phyloP scores from a whole-genome alignment of 192 early-diverging fungal genomes.

The Gryganskiella cystojenkinii region DNA sequence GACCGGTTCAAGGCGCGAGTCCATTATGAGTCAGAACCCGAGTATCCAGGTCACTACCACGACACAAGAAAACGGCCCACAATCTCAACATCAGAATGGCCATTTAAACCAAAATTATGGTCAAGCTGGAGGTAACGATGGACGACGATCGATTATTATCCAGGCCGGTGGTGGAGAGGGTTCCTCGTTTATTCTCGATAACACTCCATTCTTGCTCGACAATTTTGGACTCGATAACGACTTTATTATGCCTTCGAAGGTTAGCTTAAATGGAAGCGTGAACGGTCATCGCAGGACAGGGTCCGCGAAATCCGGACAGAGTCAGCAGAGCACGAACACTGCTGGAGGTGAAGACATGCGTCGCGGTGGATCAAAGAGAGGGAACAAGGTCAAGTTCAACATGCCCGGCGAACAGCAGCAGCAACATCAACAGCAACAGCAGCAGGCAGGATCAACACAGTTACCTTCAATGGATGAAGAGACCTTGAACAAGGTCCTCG shows the following conservation, averaged over 20 bases:
- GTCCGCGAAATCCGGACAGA: not conserved
- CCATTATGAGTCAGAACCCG: slow-evolving; percentile 5
- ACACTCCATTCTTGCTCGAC: slow-evolving; percentile 41
- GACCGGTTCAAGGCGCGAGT: slow-evolving; percentile 2
- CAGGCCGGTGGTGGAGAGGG: slow-evolving; percentile 42
- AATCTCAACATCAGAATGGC: no score
- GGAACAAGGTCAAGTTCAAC: slow-evolving; percentile 36
- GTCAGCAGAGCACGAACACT: not conserved
- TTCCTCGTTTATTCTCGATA: slow-evolving; percentile 26
- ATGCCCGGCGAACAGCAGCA: slow-evolving; percentile 14
- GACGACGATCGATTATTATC: slow-evolving; percentile 17
- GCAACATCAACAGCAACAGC: not conserved
- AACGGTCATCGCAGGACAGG: slow-evolving; percentile 1
- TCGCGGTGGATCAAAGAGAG: slow-evolving; percentile 8
- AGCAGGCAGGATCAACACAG: not conserved
- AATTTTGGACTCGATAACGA: slow-evolving; percentile 42
- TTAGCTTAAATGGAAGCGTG: not conserved
- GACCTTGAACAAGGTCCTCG: slow-evolving; percentile 8
- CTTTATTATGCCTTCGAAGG: slow-evolving; percentile 11
- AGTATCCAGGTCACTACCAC: slow-evolving; percentile 21
- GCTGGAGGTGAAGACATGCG: no score
- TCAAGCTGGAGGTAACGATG: slow-evolving; percentile 1
- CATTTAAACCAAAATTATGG: not conserved
- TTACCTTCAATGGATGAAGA: slow-evolving; percentile 12
- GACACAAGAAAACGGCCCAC: slow-evolving; percentile 2